Conservation (phyloP, 805 yeast genomes). For the Lipomyces mesembrius region DNA sequence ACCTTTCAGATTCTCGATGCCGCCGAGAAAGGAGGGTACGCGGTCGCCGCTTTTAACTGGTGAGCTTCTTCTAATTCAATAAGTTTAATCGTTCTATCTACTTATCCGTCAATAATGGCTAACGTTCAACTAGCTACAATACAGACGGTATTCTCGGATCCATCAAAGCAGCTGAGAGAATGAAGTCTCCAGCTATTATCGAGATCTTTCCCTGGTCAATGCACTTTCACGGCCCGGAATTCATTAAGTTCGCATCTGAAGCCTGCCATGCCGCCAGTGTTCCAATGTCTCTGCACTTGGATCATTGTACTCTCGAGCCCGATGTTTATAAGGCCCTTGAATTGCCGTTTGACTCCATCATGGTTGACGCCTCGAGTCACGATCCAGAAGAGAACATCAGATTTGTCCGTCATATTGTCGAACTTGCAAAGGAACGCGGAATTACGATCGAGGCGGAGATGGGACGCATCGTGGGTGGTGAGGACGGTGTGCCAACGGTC, state of each 20-base stretch:
- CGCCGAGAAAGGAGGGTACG: constrained; percentile 46
- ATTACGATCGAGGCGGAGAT: constrained; percentile 50
- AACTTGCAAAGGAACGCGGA: constrained; percentile 42
- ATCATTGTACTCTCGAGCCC: constrained; percentile 47
- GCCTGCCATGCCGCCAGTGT: constrained; percentile 45
- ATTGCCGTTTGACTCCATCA: constrained; percentile 49
- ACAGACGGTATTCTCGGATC: constrained; percentile 47
- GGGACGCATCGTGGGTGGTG: constrained; percentile 50
- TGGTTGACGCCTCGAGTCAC: constrained; percentile 50
- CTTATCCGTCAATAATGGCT: no score
- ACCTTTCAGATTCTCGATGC: constrained; percentile 44
- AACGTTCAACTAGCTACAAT: constrained; percentile 39
- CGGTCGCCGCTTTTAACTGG: constrained; percentile 47
- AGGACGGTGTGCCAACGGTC: constrained; percentile 47
- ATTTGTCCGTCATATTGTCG: constrained; percentile 44
- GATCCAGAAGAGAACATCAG: constrained; percentile 47
- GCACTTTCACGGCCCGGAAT: constrained; percentile 45
- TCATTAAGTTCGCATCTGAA: constrained; percentile 42
- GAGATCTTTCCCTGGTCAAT: constrained; percentile 50
- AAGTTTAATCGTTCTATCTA: no score
- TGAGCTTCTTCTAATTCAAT: not conserved
- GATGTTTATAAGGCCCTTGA: constrained; percentile 45
- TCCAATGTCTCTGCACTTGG: constrained; percentile 48
- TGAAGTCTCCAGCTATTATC: constrained; percentile 46
- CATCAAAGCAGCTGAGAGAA: constrained; percentile 47